These are phyloP conservation scores for Chlorella sorokiniana DNA, from an alignment of 139 green algal genomes.

Conservation along the genomic window DNA sequence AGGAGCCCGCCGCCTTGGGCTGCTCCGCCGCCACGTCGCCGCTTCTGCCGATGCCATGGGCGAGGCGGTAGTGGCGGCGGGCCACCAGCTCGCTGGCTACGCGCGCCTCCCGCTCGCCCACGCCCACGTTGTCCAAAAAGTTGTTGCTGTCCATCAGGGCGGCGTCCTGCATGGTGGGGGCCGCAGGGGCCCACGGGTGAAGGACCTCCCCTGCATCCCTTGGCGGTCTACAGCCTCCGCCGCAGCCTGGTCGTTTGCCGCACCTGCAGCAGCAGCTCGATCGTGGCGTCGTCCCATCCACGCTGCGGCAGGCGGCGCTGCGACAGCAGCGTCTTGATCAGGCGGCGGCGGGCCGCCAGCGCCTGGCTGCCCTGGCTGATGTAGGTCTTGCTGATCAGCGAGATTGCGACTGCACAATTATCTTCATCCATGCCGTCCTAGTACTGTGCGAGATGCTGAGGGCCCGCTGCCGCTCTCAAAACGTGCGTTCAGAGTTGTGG, in stretches of 20 bases:
- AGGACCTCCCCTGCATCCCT: neutral
- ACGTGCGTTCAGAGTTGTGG: no score
- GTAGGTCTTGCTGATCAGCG: slow-evolving; percentile 72
- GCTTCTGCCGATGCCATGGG: slow-evolving; percentile 92
- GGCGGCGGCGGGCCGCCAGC: slow-evolving; percentile 48
- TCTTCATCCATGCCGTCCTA: slow-evolving; percentile 60
- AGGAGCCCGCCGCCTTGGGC: slow-evolving; percentile 95
- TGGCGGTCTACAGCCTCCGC: no score
- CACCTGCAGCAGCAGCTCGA: slow-evolving; percentile 86
- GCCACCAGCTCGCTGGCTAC: slow-evolving; percentile 81
- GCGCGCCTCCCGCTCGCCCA: slow-evolving; percentile 93
- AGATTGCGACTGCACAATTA: slow-evolving; percentile 59
- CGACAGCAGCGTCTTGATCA: slow-evolving; percentile 80
- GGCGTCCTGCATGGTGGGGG: slow-evolving; percentile 81
- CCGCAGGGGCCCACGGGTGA: no score
- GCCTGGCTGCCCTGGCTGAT: slow-evolving; percentile 75
- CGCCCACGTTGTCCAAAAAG: slow-evolving; percentile 88
- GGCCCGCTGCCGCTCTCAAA: no score
- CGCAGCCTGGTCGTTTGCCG: no score
- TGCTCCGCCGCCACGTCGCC: slow-evolving; percentile 95
- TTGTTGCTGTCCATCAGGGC: slow-evolving; percentile 97
- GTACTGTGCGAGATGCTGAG: no score
- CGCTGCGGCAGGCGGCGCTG: slow-evolving; percentile 69
- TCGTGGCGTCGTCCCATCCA: slow-evolving; percentile 89
- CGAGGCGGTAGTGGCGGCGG: slow-evolving; percentile 76